Evolutionary conservation across 208 protist species (phyloP).

Genomic region (Naegleria fowleri): DNA sequence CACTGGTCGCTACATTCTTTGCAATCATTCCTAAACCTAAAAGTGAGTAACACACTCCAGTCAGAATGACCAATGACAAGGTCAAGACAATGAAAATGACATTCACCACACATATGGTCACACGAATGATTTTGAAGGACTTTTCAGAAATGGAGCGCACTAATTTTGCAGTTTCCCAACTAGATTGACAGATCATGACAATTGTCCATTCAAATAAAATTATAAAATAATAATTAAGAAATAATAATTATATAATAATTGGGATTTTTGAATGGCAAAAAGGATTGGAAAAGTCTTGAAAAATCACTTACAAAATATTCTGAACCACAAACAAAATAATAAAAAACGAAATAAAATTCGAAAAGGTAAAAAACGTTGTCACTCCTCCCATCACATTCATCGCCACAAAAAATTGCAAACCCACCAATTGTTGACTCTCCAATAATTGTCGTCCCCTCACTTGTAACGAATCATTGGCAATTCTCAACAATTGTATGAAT

Average conservation of each 20-base stretch:
- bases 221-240: neutral
- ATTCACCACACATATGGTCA: neutral
- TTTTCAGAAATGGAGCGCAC: neutral
- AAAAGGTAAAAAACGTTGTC: neutral
- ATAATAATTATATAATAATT: too few species aligned
- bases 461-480: neutral
- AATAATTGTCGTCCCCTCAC: neutral
- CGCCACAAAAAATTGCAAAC: neutral
- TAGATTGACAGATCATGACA: neutral
- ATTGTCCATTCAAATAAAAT: too few species aligned
- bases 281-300: too few species aligned
- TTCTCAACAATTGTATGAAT: neutral
- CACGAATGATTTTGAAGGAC: neutral
- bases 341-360: neutral
- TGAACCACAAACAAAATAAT: neutral
- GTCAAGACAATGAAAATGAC: neutral
- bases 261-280: too few species aligned
- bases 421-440: neutral
- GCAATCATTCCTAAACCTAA: neutral
- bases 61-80: neutral
- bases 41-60: neutral
- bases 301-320: neutral
- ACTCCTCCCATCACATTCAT: neutral
- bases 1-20: neutral
- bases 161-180: neutral